Conservation (phyloP, 306 rosid genomes). For the Cercis canadensis region DNA sequence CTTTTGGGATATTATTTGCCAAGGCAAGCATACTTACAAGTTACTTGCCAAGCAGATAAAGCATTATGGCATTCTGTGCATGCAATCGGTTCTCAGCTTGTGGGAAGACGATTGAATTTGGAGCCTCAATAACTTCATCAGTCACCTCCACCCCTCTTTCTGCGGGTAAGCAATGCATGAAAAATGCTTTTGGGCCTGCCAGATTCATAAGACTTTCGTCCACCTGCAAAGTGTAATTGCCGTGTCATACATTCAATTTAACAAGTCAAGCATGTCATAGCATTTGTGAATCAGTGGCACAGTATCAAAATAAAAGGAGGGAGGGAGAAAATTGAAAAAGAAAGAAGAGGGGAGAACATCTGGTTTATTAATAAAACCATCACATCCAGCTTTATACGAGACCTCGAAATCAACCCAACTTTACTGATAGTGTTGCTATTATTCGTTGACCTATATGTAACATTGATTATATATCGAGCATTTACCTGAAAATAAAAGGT, state of each 20-base stretch:
- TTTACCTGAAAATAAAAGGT: neutral
- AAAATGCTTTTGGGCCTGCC: constrained; percentile 82
- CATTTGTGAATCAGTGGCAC: neutral
- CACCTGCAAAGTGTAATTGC: constrained; percentile 53
- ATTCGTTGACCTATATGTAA: neutral
- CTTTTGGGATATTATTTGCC: neutral
- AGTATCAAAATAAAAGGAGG: neutral
- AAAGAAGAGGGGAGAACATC: neutral
- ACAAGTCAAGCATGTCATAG: no score
- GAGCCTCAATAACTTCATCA: constrained; percentile 85
- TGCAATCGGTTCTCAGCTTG: constrained; percentile 99
- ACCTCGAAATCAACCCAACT: neutral
- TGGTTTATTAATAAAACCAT: neutral
- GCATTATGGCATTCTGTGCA: constrained; percentile 98
- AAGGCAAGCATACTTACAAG: neutral
- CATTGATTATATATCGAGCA: neutral
- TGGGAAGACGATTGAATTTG: constrained; percentile 87
- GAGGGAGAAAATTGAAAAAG: no score
- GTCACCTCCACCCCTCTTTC: constrained; percentile 99
- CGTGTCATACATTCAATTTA: neutral
- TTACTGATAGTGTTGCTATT: neutral
- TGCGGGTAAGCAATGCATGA: constrained; percentile 98
- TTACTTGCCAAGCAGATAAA: constrained; percentile 76
- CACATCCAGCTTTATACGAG: neutral
- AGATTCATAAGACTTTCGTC: constrained; percentile 73